Evolutionary conservation across 495 filamentous ascomycete species (phyloP).

Genomic region (Penicillium fimorum): DNA sequence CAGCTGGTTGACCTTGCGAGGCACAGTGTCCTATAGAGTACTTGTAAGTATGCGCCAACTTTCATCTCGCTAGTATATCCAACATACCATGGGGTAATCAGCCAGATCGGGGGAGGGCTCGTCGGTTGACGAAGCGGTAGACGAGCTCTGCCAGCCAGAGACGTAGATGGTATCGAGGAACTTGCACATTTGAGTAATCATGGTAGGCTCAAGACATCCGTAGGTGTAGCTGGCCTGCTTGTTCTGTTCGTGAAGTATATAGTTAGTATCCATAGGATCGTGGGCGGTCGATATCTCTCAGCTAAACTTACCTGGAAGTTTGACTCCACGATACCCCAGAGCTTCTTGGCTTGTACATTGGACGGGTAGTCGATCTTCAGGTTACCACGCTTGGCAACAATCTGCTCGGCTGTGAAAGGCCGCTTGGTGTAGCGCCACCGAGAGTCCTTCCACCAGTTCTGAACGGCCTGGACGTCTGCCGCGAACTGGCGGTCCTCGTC

Average conservation of each 20-base stretch:
- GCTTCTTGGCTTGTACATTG: conserved; percentile 85
- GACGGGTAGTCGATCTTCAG: conserved; percentile 90
- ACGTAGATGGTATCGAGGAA: conserved; percentile 98
- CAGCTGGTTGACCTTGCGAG: conserved; percentile 95
- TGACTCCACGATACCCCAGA: conserved; percentile 84
- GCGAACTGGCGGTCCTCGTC: conserved; percentile 76
- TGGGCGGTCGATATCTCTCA: neutral
- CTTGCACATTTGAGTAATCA: conserved; percentile 99
- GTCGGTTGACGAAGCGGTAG: conserved; percentile 88
- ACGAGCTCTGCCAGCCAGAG: conserved; percentile 97
- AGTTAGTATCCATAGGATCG: conserved; percentile 7
- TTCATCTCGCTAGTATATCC: neutral
- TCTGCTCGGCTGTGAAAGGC: conserved; percentile 94
- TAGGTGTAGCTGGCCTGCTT: conserved; percentile 89
- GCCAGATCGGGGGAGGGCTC: conserved; percentile 97
- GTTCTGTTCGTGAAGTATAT: conserved; percentile 48
- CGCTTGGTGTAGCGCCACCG: conserved; percentile 92
- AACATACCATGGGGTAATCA: conserved; percentile 89
- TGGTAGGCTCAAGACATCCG: conserved; percentile 94
- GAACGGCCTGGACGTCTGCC: conserved; percentile 79
- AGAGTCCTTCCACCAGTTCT: conserved; percentile 90
- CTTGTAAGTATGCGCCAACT: conserved; percentile 3
- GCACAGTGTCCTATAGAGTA: conserved; percentile 77
- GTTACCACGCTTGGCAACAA: conserved; percentile 89
- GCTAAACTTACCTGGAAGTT: conserved; percentile 68